Percentiles rank a stretch among this genome's conserved stretches.
phyloP scores from a whole-genome alignment of 352 stramenopile species.

The Plasmopara halstedii region DNA sequence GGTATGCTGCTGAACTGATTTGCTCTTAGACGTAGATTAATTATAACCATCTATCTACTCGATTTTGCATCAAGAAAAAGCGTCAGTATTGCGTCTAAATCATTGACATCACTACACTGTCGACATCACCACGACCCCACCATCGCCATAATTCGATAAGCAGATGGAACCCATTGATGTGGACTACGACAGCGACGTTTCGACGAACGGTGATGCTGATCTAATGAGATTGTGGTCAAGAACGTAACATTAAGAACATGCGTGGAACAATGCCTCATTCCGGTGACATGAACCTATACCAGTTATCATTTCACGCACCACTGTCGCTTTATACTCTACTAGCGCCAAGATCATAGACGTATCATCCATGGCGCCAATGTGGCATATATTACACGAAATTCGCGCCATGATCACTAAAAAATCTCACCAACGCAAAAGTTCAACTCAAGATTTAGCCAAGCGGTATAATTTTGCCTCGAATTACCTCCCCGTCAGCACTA shows the following conservation, averaged over 20 bases:
- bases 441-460: constrained; percentile 10
- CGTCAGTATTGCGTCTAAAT: too few relatives aligned
- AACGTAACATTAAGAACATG: not conserved
- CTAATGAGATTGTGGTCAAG: not conserved
- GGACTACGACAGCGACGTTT: not conserved
- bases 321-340: not conserved
- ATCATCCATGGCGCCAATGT: constrained; percentile 32
- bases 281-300: not conserved
- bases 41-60: too few relatives aligned
- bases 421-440: constrained; percentile 12
- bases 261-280: too few relatives aligned
- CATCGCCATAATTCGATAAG: not conserved
- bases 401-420: constrained; percentile 21
- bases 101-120: not conserved
- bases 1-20: too few relatives aligned
- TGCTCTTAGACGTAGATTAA: too few relatives aligned
- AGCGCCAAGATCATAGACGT: constrained; percentile 12
- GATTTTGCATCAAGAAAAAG: too few relatives aligned
- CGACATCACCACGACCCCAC: too few relatives aligned
- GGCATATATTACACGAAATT: constrained; percentile 32
- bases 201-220: not conserved
- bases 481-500: constrained; percentile 17
- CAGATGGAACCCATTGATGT: not conserved
- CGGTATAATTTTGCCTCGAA: constrained; percentile 19
- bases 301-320: not conserved